Base-by-base conservation (phyloP, 2,329 filamentous ascomycete species). In the Neopestalotiopsis clavispora region DNA sequence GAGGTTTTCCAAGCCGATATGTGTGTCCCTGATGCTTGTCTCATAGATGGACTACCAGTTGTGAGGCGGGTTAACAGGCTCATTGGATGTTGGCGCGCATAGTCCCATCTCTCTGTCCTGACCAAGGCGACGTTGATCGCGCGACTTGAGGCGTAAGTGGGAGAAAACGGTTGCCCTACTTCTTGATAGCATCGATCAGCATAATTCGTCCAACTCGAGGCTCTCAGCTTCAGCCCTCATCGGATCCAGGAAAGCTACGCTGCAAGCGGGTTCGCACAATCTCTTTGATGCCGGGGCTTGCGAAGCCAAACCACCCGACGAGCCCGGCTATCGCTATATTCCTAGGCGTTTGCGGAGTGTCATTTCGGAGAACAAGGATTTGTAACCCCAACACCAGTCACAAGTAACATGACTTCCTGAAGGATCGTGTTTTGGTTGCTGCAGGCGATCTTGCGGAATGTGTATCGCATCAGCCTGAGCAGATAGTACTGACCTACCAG, bases 281-380 rank as follows among this genome's bases (percentile, higher is more conserved):
- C 45, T 52, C 45, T 20, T 28, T 52, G 45, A 52, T n/a, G n/a
- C 45, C 17, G 45, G 45, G 45, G 45, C 45, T 52, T 52, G 45
- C 45, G 45, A 52, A 52, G 45, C 45, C 45, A 52, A 52, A 52
- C 45, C 45, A 20, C 45, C 45, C 45, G 45, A 52, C 45, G 45
- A 52, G 45, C 45, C 45, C 45, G 45, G 45, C 45, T 52, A n/a
- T 52, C 45, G 45, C 45, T 52, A 52, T 52, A 52, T 20, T 52
- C 20, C 20, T 52, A 52, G 45, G 45, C 20, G 17, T 14, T 52
- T 52, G 45, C 45, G 45, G 45, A 52, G 45, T n/a, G 45, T 52
- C 45, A 52, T 52, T 52, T 52, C 45, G 45, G 45, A 52, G 20
- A 52, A 52, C 45, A 52, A 52, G 45, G 45, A 52, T 52, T 52